Evolutionary conservation across 1,284 basidiomycete genomes (phyloP), one percentile per base, ranked within the genome.

Genomic region (Cryptococcus sp.): DNA sequence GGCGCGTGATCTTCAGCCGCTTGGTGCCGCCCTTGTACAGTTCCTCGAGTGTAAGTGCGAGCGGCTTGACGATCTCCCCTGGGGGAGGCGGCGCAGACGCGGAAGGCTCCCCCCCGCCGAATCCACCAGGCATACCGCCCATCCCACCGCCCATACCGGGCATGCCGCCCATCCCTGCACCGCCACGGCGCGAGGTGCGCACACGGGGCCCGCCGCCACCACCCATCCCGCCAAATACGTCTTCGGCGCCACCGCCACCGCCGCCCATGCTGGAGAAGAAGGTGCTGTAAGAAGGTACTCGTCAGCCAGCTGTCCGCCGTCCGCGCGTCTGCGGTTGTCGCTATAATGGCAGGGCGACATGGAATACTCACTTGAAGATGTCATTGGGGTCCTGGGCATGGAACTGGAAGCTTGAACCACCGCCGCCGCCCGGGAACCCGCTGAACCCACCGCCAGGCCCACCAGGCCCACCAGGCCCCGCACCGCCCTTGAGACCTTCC

Each of bases 21-120:
- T 98, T 98, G 28, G 86, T 87, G 2, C 87, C 81, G 35, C 96
- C 96, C 46, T 80, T 82, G 79, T 91, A 95, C n/a, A 98, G 83
- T 50, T 98, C 95, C 68, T 92, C 86, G 6, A 98, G 82, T 0
- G 92, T 84, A 33, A 96, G 80, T 61, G 90, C 90, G 58, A 98
- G 84, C 0, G 91, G 91, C 58, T 87, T 87, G 24, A 83, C 85
- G 72, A 92, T 87, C 77, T 92, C 91, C 21, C 80, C 80, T 1
- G 74, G 70, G 37, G 73, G 73, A 39, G 77, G 59, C 53, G 73
- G 68, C 4, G 82, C 76, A 44, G 80, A 76, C 42, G 75, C 58
- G 16, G 59, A 53, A 13, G 55, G 53, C 48, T 61, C 60, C 18
- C 54, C 65, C n/a, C 55, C 62, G 55, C 68, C 63, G 57, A 74